Base-by-base conservation (phyloP, 1,284 basidiomycete species). In the Rhodotorula sp. region DNA sequence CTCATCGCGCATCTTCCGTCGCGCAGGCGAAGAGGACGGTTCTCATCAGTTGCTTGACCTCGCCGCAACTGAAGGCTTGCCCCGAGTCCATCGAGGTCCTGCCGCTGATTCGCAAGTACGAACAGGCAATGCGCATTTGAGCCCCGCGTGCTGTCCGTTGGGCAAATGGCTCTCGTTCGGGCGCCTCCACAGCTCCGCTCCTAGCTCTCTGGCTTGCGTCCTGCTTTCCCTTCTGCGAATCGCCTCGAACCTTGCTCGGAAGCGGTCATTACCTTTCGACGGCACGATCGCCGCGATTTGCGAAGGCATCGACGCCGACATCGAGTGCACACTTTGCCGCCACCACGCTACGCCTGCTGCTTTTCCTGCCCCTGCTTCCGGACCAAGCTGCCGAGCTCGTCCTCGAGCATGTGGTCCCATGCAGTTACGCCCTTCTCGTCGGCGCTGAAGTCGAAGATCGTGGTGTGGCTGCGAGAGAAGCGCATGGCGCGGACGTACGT, bases 361-460 rank as follows among this genome's bases (percentile, higher is more conserved):
- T 16, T 53, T 7, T 10, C 52, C 52, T n/a, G 13, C 23, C 25
- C 52, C 23, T 25, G 3, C 56, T 45, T 25, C 21, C 13, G 8
- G 27, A 61, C 12, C 27, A 49, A 9, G 21, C 21, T 25, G 25
- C 60, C 60, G 2, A 61, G 14, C n/a, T 27, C 25, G 44, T 61
- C 59, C n/a, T 25, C 48, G 25, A 48, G 25, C n/a, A 61, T 19
- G 46, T 34, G 49, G 14, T 49, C 59, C 59, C 59, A 61, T 1
- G 17, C 59, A 17, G 41, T 23, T 2, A 16, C 16, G 17, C 46
- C n/a, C 19, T 25, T 48, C 34, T 34, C 34, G 14, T n/a, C 16
- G 16, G 25, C 59, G 46, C 17, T 48, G 16, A 52, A 61, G n/a
- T 64, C 61, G 45, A 64, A 64, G 49, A 52, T 57, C 9, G 67